Evolutionary conservation across 805 yeast species (phyloP).

Genomic region (Ogataea naganishii): DNA sequence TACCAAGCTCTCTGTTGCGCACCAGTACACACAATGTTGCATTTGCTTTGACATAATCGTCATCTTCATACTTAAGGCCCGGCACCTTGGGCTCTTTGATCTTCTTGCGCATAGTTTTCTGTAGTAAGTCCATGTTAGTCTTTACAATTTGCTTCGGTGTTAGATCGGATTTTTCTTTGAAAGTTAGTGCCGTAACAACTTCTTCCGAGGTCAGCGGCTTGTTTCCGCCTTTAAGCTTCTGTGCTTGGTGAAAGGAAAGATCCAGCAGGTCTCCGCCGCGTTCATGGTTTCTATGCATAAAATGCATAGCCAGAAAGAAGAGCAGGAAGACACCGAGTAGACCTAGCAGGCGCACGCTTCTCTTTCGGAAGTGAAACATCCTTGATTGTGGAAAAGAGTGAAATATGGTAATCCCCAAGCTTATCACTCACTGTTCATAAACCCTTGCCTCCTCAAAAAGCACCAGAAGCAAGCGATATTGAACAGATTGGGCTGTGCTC

Average conservation of each 20-base stretch:
- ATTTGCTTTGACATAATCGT: conserved; percentile 39
- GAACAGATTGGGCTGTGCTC: too few relatives aligned
- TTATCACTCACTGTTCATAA: too few relatives aligned
- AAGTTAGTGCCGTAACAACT: conserved; percentile 7
- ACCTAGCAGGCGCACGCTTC: not conserved
- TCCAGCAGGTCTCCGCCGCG: too few relatives aligned
- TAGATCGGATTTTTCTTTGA: conserved; percentile 7
- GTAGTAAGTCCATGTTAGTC: conserved; percentile 29
- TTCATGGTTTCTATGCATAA: not conserved
- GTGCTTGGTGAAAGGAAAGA: too few relatives aligned
- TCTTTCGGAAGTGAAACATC: not conserved
- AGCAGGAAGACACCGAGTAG: not conserved
- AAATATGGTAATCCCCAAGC: too few relatives aligned
- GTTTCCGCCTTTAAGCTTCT: not conserved
- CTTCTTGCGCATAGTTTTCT: conserved; percentile 23
- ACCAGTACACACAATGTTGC: conserved; percentile 72
- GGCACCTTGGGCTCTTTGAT: conserved; percentile 42
- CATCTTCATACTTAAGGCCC: not conserved
- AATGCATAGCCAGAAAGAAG: not conserved
- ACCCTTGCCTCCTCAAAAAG: too few relatives aligned
- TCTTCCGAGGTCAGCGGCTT: conserved; percentile 1
- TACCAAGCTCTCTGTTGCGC: conserved; percentile 51
- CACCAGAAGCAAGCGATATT: too few relatives aligned
- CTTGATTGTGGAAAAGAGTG: too few relatives aligned
- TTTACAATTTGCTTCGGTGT: conserved; percentile 24